These are phyloP conservation scores for Lycium barbarum DNA, from an alignment of 257 asterid species.

Conservation along the genomic window DNA sequence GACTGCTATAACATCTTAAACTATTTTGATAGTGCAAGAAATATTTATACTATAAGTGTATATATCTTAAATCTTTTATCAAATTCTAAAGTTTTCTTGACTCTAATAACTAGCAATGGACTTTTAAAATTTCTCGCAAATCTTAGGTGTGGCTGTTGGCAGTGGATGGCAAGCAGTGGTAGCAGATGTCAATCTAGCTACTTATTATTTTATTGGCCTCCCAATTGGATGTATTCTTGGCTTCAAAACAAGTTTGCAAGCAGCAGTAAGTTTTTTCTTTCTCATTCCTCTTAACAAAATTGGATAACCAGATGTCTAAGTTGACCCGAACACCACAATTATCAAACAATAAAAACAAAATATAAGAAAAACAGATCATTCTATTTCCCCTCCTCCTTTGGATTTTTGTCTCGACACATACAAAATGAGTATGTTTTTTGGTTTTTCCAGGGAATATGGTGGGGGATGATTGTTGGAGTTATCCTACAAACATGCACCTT, in stretches of 20 bases:
- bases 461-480: slow-evolving; percentile 46
- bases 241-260: slow-evolving; percentile 43
- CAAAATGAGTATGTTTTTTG: neutral
- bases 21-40: neutral
- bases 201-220: slow-evolving; percentile 41
- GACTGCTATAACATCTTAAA: neutral
- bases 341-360: neutral
- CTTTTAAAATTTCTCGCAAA: neutral
- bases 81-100: neutral
- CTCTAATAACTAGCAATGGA: neutral
- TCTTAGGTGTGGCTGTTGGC: slow-evolving; percentile 46
- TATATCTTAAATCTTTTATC: neutral
- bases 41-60: neutral
- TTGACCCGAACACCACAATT: neutral
- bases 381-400: neutral
- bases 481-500: slow-evolving; percentile 34
- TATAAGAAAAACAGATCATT: neutral
- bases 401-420: neutral
- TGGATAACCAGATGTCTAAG: neutral
- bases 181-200: slow-evolving; percentile 39
- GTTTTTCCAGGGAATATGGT: slow-evolving; percentile 42
- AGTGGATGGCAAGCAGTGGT: slow-evolving; percentile 51
- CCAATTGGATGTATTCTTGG: slow-evolving; percentile 43
- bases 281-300: neutral
- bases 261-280: slow-evolving; percentile 30